These are phyloP conservation scores for Echinosphaeria canescens DNA, from an alignment of 2,329 filamentous ascomycete genomes.

Conservation along the genomic window DNA sequence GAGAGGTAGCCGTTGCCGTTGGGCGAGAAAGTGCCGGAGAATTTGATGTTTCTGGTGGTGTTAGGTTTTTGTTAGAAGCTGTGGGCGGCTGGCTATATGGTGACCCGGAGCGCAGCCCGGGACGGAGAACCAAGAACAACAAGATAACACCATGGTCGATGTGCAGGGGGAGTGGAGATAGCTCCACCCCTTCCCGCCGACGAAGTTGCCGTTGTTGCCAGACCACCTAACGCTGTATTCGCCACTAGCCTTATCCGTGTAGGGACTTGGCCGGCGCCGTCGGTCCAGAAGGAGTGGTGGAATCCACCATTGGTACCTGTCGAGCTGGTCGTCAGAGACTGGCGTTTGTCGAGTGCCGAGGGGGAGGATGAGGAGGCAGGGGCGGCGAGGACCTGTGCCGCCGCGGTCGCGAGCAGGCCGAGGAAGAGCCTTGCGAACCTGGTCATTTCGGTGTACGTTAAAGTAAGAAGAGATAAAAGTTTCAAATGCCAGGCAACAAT, in stretches of 20 bases:
- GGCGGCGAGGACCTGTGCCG: too few relatives aligned
- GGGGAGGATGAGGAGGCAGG: too few relatives aligned
- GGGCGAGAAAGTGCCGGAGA: conserved; percentile 7
- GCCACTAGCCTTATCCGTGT: conserved; percentile 29
- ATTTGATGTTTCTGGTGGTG: conserved; percentile 11
- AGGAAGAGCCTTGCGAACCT: too few relatives aligned
- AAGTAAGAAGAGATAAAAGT: too few relatives aligned
- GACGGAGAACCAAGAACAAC: too few relatives aligned
- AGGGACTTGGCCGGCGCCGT: conserved; percentile 24
- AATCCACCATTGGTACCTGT: conserved; percentile 32
- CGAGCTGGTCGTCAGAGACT: conserved; percentile 20
- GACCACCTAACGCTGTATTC: conserved; percentile 26
- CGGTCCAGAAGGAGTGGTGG: conserved; percentile 39
- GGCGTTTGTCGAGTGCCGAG: too few relatives aligned
- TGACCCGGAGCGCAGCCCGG: too few relatives aligned
- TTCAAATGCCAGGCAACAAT: too few relatives aligned
- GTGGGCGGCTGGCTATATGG: too few relatives aligned
- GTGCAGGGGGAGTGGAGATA: conserved; percentile 4
- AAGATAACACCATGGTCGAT: too few relatives aligned
- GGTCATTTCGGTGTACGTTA: too few relatives aligned
- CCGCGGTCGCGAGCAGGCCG: too few relatives aligned
- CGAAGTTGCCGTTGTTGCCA: conserved; percentile 21
- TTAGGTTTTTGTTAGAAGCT: background rate
- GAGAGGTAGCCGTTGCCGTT: conserved; percentile 11
- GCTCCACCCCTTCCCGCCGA: conserved; percentile 28